These are phyloP conservation scores for Lizonia empirigonia DNA, from an alignment of 2,329 filamentous ascomycete species.

Conservation along the genomic window DNA sequence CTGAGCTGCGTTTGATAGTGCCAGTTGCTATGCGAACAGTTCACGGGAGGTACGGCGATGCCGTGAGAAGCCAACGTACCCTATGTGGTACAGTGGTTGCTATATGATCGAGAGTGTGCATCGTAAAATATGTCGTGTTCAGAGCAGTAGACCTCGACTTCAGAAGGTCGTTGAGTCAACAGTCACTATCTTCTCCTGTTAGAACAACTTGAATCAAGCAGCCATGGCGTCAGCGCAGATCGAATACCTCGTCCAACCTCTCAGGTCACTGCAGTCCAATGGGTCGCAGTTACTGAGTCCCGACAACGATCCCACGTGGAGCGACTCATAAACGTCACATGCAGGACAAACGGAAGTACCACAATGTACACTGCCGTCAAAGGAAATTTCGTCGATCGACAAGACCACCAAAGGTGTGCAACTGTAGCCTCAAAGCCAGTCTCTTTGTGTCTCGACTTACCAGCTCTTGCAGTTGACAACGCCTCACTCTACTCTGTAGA, in stretches of 20 bases:
- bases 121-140: background rate
- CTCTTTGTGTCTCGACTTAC: background rate
- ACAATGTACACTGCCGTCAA: background rate
- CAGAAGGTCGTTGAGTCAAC: background rate
- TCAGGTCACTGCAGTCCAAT: background rate
- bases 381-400: background rate
- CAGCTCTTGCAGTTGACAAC: background rate
- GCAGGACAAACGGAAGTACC: background rate
- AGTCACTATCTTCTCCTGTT: background rate
- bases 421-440: background rate
- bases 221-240: constrained; percentile 10
- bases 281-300: background rate
- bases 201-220: background rate
- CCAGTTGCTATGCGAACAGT: constrained; percentile 3
- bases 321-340: background rate
- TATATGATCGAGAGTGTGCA: constrained; percentile 3
- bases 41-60: constrained; percentile 9
- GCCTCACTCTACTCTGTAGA: background rate
- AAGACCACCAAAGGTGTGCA: constrained; percentile 7
- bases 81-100: background rate
- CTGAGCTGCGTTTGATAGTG: constrained; percentile 8
- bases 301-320: constrained; percentile 1
- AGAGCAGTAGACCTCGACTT: background rate
- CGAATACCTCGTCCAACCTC: background rate
- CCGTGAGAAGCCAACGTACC: constrained; percentile 2